Base-by-base conservation (phyloP, 805 yeast species). In the Yarrowia sp. region DNA sequence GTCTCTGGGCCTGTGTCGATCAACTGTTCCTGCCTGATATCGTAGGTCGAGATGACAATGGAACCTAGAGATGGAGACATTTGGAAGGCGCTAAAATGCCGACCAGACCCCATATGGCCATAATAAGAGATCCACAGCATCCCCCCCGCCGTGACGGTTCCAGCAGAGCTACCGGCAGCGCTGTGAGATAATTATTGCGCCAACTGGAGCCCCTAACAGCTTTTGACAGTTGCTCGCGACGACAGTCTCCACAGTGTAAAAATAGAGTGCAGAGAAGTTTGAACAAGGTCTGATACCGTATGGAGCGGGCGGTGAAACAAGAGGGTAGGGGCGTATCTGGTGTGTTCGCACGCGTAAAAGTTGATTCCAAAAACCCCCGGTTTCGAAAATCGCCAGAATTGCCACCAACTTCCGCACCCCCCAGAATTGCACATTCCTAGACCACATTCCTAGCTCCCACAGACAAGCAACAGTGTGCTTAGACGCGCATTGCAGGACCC, bases 21-120 rank as follows among this genome's bases (percentile, higher is more conserved):
- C 55, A 7, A 6, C 56, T 34, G 42, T 12, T 20, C 56, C 42
- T 50, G 24, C 56, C 40, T 3, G n/a, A 30, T 34, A 17, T 13
- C 56, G 56, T 34, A 50, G 42, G 56, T 50, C 20, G n/a, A 50
- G 55, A 24, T 47, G 24, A 47, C 20, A 47, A 33, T 49, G 38
- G 55, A 49, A 49, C 55, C 36, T 49, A n/a, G 39, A 33, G 14
- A 19, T 4, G 34, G 9, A 10, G 38, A 14, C 20, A 8, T 9
- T 47, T 9, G 17, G 30, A 44, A 20, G 17, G 34, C 30, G 33
- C 10, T 9, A 47, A 9, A 12, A 13, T 17, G 34, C 49, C 49
- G 49, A 44, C n/a, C 5, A 24, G 52, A 6, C 2, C 8, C 9
- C 15, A 3, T 6, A 12, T 8, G 17, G 19, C 9, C 34, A 10